Evolutionary conservation across 106 monocot genomes (phyloP), one percentile per base, ranked within the genome.

Genomic region (Acorus calamus): DNA sequence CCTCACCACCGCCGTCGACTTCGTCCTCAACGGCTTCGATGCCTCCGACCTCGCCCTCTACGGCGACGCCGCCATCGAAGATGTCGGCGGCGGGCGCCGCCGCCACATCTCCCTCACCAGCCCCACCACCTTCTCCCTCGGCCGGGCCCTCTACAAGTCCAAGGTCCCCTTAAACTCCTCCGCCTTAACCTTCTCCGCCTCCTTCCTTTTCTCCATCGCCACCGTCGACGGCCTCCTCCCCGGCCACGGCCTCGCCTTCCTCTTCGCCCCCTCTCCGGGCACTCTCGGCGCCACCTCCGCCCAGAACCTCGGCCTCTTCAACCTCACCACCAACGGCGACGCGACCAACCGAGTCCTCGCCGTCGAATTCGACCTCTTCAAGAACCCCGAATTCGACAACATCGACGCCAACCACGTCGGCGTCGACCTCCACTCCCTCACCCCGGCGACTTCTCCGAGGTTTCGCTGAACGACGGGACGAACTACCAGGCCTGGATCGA

Each of bases 301-400:
- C n/a, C 70, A 76, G 63, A 47, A 66, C 71, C 66, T 77, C n/a
- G 77, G 77, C 46, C 70, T 77, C 52, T 66, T 77, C 59, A 77
- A 66, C 61, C 7, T 55, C 53, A 48, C 60, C 71, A 51, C 44
- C 56, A 42, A 72, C 50, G 64, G 72, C 50, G 42, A 57, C 43
- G 42, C 47, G n/a, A 4, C 6, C 56, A 8, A 8, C 42, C 72
- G 42, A 48, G 57, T 72, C 64, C 57, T 72, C 57, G 72, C 72
- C 3, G 50, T 72, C 49, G 72, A 72, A 50, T 65, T 64, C 55
- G 72, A 72, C 12, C 44, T 65, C 63, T 57, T 65, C 56, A 48
- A 72, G 65, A 72, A 58, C 71, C 55, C 45, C 4, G 71, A 71
- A 48, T 71, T 71, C 56, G 2, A 1, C 10, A 54, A 71, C 56